phyloP scores from a whole-genome alignment of 2,329 filamentous ascomycete species.

The Seiridium unicorne region DNA sequence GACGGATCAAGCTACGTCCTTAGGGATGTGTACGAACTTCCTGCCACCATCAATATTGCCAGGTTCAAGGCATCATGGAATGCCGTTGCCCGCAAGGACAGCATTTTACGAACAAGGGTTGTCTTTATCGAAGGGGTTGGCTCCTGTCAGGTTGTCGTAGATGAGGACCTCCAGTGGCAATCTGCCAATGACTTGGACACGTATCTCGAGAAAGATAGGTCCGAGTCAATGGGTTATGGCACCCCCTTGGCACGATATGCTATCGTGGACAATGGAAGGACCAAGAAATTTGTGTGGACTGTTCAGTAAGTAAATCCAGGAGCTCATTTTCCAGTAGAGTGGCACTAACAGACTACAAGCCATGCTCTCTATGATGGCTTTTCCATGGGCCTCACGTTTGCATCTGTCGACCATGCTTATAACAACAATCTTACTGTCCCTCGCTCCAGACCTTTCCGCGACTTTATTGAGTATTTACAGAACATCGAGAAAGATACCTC shows the following conservation, averaged over 20 bases:
- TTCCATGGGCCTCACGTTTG: neutral
- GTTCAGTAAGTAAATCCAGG: neutral
- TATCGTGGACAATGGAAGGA: neutral
- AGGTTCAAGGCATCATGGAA: neutral
- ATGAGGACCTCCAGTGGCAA: constrained; percentile 1
- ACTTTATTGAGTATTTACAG: neutral
- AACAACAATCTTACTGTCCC: neutral
- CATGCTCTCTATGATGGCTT: constrained; percentile 2
- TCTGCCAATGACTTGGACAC: neutral
- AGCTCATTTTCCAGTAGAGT: neutral
- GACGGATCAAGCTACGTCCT: neutral
- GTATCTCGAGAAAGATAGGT: constrained; percentile 2
- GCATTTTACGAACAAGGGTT: constrained; percentile 4
- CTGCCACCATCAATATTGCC: neutral
- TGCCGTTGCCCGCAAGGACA: neutral
- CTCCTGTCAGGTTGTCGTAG: neutral
- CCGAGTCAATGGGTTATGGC: constrained; percentile 1
- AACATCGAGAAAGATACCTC: neutral
- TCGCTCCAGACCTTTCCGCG: neutral
- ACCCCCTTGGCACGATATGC: neutral
- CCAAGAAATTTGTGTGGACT: constrained; percentile 5
- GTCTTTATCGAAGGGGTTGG: neutral
- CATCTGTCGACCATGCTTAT: neutral
- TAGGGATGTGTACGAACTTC: neutral
- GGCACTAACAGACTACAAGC: neutral